Percentiles rank a stretch among this genome's conserved stretches.
These are phyloP conservation scores for Trichophyton rubrum DNA, from an alignment of 2,329 filamentous ascomycete species.

Conservation along the genomic window DNA sequence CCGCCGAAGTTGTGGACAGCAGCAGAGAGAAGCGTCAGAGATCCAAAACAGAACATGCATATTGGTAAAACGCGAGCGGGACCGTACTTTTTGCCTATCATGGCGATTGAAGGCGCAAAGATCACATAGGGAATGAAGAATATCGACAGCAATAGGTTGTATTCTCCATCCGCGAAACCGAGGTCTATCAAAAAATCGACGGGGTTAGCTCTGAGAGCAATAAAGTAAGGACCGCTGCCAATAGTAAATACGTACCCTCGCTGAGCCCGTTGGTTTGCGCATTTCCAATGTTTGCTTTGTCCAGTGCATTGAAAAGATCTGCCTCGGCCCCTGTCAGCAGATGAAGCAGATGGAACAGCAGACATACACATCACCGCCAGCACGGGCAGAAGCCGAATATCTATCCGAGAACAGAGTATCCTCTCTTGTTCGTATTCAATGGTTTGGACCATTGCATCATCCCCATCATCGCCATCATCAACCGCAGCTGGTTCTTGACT, in stretches of 20 bases:
- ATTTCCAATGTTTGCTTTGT: constrained; percentile 43
- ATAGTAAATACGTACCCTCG: constrained; percentile 19
- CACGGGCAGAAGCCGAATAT: constrained; percentile 40
- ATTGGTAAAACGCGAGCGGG: constrained; percentile 51
- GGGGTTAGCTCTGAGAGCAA: neutral
- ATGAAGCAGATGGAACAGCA: neutral
- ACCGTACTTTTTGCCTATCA: constrained; percentile 57
- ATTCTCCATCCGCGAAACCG: constrained; percentile 49
- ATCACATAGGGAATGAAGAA: constrained; percentile 67
- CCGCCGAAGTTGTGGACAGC: constrained; percentile 49
- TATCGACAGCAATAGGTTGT: constrained; percentile 57
- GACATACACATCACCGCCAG: constrained; percentile 44
- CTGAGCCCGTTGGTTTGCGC: constrained; percentile 44
- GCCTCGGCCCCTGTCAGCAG: neutral
- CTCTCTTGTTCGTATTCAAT: constrained; percentile 37
- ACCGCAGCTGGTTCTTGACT: neutral
- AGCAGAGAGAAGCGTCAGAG: constrained; percentile 48
- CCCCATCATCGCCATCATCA: neutral
- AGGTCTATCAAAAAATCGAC: constrained; percentile 27
- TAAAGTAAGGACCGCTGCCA: neutral
- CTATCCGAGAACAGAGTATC: constrained; percentile 43
- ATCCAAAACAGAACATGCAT: constrained; percentile 58
- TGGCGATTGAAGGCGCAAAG: constrained; percentile 52
- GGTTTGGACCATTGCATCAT: constrained; percentile 20
- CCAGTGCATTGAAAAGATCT: constrained; percentile 45